phyloP scores from a whole-genome alignment of 306 rosid species.

The Rosa rugosa region DNA sequence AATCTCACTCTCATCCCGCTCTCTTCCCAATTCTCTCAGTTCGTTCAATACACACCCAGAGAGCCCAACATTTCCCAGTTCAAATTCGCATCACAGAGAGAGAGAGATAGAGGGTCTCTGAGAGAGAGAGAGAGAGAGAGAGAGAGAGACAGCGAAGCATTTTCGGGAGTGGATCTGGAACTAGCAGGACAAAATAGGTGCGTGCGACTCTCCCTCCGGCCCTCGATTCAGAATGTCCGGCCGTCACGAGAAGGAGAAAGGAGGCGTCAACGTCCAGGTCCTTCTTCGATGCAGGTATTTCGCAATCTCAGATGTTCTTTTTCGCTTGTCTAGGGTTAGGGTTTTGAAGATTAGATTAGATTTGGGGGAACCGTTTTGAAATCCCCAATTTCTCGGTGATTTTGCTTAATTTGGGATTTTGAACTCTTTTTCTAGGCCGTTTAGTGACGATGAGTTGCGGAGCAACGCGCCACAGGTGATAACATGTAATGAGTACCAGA shows the following conservation, averaged over 20 bases:
- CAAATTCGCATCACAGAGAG: slow-evolving; percentile 1
- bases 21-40: slow-evolving; percentile 22
- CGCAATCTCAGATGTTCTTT: no score
- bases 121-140: slow-evolving; percentile 9
- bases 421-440: slow-evolving; percentile 47
- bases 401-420: neutral
- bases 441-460: slow-evolving; percentile 87
- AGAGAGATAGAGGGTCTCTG: neutral
- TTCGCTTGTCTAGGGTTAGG: neutral
- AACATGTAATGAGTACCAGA: slow-evolving; percentile 67
- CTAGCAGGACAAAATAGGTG: no score
- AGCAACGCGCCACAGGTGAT: slow-evolving; percentile 87
- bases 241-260: slow-evolving; percentile 88
- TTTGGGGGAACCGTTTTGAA: neutral
- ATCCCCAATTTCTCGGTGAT: neutral
- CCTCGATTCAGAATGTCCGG: slow-evolving; percentile 54
- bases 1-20: slow-evolving; percentile 54
- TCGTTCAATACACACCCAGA: neutral
- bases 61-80: neutral
- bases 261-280: slow-evolving; percentile 95
- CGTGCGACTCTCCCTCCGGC: slow-evolving; percentile 19
- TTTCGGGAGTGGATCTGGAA: no score
- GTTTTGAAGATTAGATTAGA: neutral
- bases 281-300: slow-evolving; percentile 90
- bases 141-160: neutral